Conservation (phyloP, 352 stramenopile genomes). For the Pythium dissimile region DNA sequence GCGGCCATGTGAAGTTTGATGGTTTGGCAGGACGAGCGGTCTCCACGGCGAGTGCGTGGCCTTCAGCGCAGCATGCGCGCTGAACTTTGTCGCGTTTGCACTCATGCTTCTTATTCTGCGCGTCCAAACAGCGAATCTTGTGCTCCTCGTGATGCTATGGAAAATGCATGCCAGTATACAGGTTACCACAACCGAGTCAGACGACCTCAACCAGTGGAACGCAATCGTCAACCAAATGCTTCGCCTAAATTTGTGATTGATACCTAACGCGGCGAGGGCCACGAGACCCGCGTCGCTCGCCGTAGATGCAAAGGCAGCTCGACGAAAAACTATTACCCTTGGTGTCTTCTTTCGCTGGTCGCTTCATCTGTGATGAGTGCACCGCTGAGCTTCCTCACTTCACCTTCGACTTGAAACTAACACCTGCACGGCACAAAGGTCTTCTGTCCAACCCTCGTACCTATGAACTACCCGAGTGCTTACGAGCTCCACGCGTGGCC, state of each 20-base stretch:
- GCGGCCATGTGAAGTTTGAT: no score
- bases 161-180: no score
- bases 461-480: background rate
- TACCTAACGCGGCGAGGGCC: background rate
- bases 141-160: no score
- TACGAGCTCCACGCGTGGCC: conserved; percentile 76
- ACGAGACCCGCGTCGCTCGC: background rate
- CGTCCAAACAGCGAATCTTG: no score
- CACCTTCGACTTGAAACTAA: background rate
- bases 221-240: background rate
- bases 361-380: background rate
- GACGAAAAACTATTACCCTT: background rate
- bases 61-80: no score
- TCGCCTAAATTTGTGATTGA: background rate
- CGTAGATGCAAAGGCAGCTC: background rate
- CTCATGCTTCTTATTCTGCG: no score
- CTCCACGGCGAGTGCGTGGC: no score
- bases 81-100: no score
- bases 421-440: background rate
- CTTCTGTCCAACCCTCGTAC: background rate
- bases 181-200: no score
- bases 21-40: no score
- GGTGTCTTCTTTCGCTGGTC: background rate
- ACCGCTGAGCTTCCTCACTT: background rate
- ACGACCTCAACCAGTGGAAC: no score